Percentiles rank a stretch among this genome's conserved stretches.
phyloP scores from a whole-genome alignment of 139 green algal species.

The Ettlia oleoabundans region DNA sequence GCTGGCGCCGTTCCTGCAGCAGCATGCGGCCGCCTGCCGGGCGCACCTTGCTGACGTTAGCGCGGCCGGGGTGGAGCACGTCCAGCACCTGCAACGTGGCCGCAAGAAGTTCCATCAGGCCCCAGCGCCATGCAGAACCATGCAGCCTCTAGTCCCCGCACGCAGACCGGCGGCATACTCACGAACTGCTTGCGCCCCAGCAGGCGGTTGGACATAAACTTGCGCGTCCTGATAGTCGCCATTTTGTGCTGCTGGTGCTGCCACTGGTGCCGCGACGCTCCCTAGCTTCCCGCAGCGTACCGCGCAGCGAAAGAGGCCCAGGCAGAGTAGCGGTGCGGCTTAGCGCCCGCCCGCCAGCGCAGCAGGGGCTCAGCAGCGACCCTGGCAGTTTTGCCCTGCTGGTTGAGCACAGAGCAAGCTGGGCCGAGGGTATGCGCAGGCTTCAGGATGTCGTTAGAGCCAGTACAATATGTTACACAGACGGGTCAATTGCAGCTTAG shows the following conservation, averaged over 20 bases:
- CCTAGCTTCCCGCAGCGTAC: neutral
- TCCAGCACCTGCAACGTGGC: conserved; percentile 86
- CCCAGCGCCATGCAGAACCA: neutral
- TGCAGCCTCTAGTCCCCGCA: neutral
- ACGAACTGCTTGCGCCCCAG: conserved; percentile 94
- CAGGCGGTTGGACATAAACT: conserved; percentile 92
- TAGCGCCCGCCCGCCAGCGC: neutral
- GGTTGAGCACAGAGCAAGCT: too few species aligned
- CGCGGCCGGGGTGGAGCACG: conserved; percentile 95
- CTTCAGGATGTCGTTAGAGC: too few species aligned
- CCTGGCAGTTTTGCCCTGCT: too few species aligned
- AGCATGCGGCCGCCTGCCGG: neutral
- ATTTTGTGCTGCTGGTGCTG: neutral
- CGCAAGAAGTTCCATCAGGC: neutral
- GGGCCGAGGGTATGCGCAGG: too few species aligned
- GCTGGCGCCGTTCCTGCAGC: too few species aligned
- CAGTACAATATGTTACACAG: too few species aligned
- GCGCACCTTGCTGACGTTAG: conserved; percentile 96
- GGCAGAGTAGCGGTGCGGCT: too few species aligned
- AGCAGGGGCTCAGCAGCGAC: too few species aligned
- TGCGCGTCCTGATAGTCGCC: conserved; percentile 28
- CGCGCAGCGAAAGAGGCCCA: neutral
- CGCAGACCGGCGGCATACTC: conserved; percentile 37
- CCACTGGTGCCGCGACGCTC: neutral
- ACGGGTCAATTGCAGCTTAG: too few species aligned